Percentiles rank a stretch among this genome's conserved stretches.
These are phyloP conservation scores for Colletotrichum sp. DNA, from an alignment of 2,329 filamentous ascomycete species.

Conservation along the genomic window DNA sequence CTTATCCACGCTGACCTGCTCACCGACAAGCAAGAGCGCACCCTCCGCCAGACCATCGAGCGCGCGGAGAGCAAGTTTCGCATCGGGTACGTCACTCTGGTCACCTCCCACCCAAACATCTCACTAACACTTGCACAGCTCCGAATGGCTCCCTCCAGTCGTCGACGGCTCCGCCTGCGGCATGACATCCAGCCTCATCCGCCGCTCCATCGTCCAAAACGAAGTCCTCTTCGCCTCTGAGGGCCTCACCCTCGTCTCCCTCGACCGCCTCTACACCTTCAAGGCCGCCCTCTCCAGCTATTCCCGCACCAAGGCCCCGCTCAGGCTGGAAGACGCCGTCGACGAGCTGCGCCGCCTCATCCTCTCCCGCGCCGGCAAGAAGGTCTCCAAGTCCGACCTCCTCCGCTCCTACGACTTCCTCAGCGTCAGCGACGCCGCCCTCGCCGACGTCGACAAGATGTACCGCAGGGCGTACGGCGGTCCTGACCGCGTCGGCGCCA, in stretches of 20 bases:
- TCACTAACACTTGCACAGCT: slow-evolving; percentile 27
- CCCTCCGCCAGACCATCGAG: slow-evolving; percentile 51
- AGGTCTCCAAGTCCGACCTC: slow-evolving; percentile 56
- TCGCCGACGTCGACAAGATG: slow-evolving; percentile 60
- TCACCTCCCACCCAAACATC: neutral
- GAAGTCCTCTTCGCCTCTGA: slow-evolving; percentile 65
- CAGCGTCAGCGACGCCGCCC: slow-evolving; percentile 52
- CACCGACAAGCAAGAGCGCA: slow-evolving; percentile 50
- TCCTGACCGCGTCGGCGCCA: slow-evolving; percentile 46
- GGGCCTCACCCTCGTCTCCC: slow-evolving; percentile 62
- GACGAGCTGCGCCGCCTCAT: slow-evolving; percentile 67
- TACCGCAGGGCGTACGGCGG: slow-evolving; percentile 64
- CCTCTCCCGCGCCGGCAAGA: slow-evolving; percentile 54
- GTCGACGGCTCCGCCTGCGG: slow-evolving; percentile 47
- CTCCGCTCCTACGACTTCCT: slow-evolving; percentile 63
- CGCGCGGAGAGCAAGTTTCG: slow-evolving; percentile 55
- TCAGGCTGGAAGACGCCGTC: slow-evolving; percentile 63
- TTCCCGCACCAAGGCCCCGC: slow-evolving; percentile 46
- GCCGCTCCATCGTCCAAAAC: slow-evolving; percentile 63
- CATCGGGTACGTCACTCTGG: slow-evolving; percentile 23
- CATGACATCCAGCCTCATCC: slow-evolving; percentile 56
- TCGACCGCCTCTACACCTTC: slow-evolving; percentile 69
- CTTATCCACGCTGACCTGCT: slow-evolving; percentile 55
- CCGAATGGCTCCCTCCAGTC: slow-evolving; percentile 48
- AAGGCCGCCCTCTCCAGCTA: slow-evolving; percentile 65